These are phyloP conservation scores for Colletotrichum cuscutae DNA, from an alignment of 2,329 filamentous ascomycete genomes.

Conservation along the genomic window DNA sequence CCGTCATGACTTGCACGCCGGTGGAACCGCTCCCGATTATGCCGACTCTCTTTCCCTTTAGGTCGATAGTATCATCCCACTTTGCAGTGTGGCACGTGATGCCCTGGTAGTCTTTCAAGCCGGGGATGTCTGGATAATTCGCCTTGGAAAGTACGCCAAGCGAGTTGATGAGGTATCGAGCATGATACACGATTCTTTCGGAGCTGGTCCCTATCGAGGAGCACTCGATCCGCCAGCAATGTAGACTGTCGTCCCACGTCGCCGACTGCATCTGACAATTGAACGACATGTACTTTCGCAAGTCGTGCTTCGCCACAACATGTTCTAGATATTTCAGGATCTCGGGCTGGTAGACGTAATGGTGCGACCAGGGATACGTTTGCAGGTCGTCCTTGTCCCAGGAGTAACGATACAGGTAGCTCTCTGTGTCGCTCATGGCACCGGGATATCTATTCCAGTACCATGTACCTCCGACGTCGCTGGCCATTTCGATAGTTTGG, in stretches of 20 bases:
- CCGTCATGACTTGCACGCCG: neutral
- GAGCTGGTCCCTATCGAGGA: neutral
- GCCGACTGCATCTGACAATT: neutral
- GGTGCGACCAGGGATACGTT: slow-evolving; percentile 19
- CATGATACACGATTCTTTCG: neutral
- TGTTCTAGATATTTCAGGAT: slow-evolving; percentile 25
- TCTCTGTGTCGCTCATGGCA: neutral
- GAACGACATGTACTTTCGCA: neutral
- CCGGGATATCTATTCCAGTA: neutral
- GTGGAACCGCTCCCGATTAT: neutral
- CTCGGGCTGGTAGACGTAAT: slow-evolving; percentile 24
- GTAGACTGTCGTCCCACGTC: neutral
- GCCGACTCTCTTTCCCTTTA: neutral
- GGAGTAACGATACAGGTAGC: slow-evolving; percentile 16
- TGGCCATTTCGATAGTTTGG: neutral
- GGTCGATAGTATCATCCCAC: neutral
- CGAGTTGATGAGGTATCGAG: neutral
- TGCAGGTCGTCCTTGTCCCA: slow-evolving; percentile 25
- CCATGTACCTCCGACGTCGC: neutral
- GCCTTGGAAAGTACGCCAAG: neutral
- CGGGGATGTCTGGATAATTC: neutral
- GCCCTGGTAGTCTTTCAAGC: neutral
- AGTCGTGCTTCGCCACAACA: neutral
- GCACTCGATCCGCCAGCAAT: neutral
- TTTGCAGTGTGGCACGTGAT: neutral